Evolutionary conservation across 192 early-diverging fungal species (phyloP), one percentile per base, ranked within the genome.

Genomic region (Backusella tarrabulga): DNA sequence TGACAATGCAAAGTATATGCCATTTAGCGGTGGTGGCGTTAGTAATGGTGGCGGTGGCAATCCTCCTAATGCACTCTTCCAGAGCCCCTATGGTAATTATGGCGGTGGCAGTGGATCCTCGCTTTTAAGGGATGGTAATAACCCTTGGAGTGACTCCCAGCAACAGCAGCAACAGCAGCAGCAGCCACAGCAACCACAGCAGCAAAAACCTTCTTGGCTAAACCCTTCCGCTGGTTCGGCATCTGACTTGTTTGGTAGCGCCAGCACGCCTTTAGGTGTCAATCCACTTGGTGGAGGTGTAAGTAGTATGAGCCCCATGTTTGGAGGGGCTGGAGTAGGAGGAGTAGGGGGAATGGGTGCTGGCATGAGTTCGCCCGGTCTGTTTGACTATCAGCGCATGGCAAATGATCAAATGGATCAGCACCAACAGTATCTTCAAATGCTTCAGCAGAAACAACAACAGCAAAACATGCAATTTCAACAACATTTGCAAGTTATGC

Each of bases 361-460:
- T 71, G 34, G 63, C 38, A 54, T 71, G 34, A 71, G 36, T 12
- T 77, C 76, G 12, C 76, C 76, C 17, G 68, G 69, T 21, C 34
- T 77, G n/a, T 77, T 77, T 32, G 76, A 77, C 38, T 77, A 77
- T 46, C 76, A 77, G 21, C 41, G 76, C 14, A 34, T 44, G 21
- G 41, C 70, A 19, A 77, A 71, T 35, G 76, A 68, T 34, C 72
- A 88, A 35, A 41, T 86, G 26, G 85, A 88, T 34, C 71, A 81
- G 60, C 80, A 81, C 21, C 80, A 81, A 32, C 77, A 82, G 38
- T 76, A 84, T 50, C 42, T 71, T 6, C 77, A 76, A 4, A 75
- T 87, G 29, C 23, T 85, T 73, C 83, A 85, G 44, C 81, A 82
- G 56, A 74, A 82, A 26, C 76, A 81, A 71, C 68, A 75, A 41